These are phyloP conservation scores for Coniella vitis DNA, from an alignment of 2,329 filamentous ascomycete species.

Conservation along the genomic window DNA sequence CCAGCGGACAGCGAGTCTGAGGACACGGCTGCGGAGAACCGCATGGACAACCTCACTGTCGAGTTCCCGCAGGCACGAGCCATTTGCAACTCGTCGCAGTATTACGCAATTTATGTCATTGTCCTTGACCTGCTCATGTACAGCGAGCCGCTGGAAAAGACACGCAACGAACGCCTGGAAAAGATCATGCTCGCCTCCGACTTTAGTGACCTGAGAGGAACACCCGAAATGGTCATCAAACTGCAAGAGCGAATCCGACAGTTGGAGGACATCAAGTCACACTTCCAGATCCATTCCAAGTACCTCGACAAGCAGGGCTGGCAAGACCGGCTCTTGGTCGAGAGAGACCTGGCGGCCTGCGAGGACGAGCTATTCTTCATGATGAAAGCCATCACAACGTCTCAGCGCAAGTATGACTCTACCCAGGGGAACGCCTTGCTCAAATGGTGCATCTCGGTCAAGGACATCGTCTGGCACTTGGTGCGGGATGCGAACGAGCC, in stretches of 20 bases:
- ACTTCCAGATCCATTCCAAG: constrained; percentile 89
- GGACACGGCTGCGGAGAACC: constrained; percentile 55
- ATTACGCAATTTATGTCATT: constrained; percentile 97
- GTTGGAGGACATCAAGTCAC: constrained; percentile 89
- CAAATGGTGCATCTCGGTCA: constrained; percentile 88
- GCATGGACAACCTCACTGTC: constrained; percentile 95
- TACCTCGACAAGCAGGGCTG: constrained; percentile 83
- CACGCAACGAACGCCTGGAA: constrained; percentile 87
- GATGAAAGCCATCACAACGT: constrained; percentile 98
- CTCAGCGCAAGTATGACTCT: constrained; percentile 77
- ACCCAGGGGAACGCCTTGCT: constrained; percentile 72
- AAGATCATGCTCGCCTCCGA: constrained; percentile 99
- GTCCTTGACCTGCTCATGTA: constrained; percentile 93
- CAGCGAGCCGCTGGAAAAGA: constrained; percentile 93
- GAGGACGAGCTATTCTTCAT: constrained; percentile 99
- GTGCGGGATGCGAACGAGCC: constrained; percentile 82
- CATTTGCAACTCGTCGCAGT: constrained; percentile 95
- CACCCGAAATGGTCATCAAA: constrained; percentile 85
- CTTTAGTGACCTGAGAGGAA: constrained; percentile 91
- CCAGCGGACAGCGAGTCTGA: constrained; percentile 44
- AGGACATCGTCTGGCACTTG: constrained; percentile 95
- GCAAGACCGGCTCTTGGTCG: constrained; percentile 83
- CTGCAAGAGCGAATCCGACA: constrained; percentile 90
- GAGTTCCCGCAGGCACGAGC: constrained; percentile 91
- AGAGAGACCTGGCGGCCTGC: constrained; percentile 79